phyloP scores from a whole-genome alignment of 768 basidiomycete genomes.

The Leucocoprinus birnbaumii region DNA sequence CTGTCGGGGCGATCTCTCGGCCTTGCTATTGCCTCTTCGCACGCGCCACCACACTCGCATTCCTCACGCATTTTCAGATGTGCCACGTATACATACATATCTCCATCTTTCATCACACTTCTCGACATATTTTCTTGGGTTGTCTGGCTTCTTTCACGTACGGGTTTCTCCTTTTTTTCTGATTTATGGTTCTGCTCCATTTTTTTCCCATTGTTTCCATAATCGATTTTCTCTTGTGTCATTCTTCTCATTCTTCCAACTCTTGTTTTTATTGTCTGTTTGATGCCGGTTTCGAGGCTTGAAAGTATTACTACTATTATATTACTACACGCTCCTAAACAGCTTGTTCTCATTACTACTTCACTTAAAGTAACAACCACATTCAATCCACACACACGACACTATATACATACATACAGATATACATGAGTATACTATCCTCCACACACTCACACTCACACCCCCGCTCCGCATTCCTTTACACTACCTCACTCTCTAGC shows the following conservation, averaged over 20 bases:
- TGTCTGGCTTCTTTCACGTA: background rate
- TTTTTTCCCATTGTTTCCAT: background rate
- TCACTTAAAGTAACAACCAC: background rate
- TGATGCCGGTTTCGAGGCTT: background rate
- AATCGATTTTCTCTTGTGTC: background rate
- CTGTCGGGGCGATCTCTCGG: background rate
- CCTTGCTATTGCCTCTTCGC: background rate
- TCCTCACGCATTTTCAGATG: too few species aligned
- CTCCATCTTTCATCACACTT: background rate
- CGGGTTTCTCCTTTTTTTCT: background rate
- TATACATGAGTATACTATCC: background rate
- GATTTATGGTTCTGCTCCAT: conserved; percentile 8
- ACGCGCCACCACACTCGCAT: background rate
- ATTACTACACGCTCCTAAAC: background rate
- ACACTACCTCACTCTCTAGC: background rate
- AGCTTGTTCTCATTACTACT: conserved; percentile 1
- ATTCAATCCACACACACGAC: too few species aligned
- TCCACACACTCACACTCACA: background rate
- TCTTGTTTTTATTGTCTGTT: background rate
- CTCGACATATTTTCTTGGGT: background rate
- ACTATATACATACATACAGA: background rate
- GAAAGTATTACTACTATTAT: conserved; percentile 6
- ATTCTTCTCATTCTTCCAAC: conserved; percentile 16
- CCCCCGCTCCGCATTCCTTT: conserved; percentile 6
- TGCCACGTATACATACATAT: too few species aligned